These are phyloP conservation scores for Lodderomyces elongisporus DNA, from an alignment of 1,139 yeast genomes.

Conservation along the genomic window DNA sequence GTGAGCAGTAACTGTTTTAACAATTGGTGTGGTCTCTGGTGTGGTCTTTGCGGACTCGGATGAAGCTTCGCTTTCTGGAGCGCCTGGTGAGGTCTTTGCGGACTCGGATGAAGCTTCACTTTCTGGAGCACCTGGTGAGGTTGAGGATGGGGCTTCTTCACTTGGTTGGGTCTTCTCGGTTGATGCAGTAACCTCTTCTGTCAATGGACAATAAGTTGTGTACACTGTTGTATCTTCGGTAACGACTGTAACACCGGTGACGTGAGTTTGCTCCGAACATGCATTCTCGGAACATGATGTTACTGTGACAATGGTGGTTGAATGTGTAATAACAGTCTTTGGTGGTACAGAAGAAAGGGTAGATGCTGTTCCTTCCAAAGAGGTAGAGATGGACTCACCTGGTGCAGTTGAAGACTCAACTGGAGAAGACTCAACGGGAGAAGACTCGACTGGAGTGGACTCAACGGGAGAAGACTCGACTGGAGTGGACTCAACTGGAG, in stretches of 20 bases:
- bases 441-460: slow-evolving; percentile 6
- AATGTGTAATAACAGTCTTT: slow-evolving; percentile 21
- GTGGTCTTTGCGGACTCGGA: not conserved
- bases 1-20: slow-evolving; percentile 21
- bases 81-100: not conserved
- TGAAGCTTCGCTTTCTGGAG: not conserved
- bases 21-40: too few species aligned
- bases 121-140: not conserved
- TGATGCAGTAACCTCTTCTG: slow-evolving; percentile 12
- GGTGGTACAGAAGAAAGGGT: not conserved
- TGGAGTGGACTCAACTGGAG: slow-evolving; percentile 1
- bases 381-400: not conserved
- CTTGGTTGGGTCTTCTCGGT: slow-evolving; percentile 15
- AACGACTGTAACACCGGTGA: slow-evolving; percentile 37
- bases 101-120: not conserved
- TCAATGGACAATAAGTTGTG: slow-evolving; percentile 13
- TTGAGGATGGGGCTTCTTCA: not conserved
- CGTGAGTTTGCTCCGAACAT: slow-evolving; percentile 25
- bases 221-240: slow-evolving; percentile 18
- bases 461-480: not conserved
- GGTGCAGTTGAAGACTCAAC: not conserved
- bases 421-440: slow-evolving; percentile 2
- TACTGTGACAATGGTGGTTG: slow-evolving; percentile 38
- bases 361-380: not conserved
- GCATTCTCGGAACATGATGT: slow-evolving; percentile 40